A percentile compares a stretch with the other conserved stretches of the same genome.
Conservation (phyloP, 140 eudicot species). For the Oenanthe javanica region DNA sequence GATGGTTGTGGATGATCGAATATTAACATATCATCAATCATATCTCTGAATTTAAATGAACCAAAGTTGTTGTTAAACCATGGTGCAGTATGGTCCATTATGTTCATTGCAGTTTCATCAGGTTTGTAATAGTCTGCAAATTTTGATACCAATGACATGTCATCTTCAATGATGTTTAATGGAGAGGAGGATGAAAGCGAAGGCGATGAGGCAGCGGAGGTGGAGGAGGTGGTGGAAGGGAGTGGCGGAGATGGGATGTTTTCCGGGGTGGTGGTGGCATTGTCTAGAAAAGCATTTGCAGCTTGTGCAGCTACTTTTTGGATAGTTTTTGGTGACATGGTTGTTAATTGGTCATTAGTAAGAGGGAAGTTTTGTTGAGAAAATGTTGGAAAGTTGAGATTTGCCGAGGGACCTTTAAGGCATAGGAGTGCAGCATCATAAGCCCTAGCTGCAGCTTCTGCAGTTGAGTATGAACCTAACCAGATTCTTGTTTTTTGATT, state of each 20-base stretch:
- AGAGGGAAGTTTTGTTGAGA: neutral
- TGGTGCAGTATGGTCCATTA: slow-evolving; percentile 24
- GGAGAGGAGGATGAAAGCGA: slow-evolving; percentile 28
- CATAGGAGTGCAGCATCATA: slow-evolving; percentile 89
- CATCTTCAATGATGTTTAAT: slow-evolving; percentile 23
- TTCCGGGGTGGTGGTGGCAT: slow-evolving; percentile 8
- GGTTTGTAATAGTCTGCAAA: neutral
- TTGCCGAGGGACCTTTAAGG: slow-evolving; percentile 74
- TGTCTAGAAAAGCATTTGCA: slow-evolving; percentile 22
- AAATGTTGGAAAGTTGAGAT: slow-evolving; percentile 47
- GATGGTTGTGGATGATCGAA: slow-evolving; percentile 29
- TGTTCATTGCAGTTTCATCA: neutral
- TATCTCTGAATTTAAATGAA: slow-evolving; percentile 51
- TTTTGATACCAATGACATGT: slow-evolving; percentile 7
- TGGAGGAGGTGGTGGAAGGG: neutral
- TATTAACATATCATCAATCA: slow-evolving; percentile 35
- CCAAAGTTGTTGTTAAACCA: slow-evolving; percentile 58
- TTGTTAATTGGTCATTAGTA: slow-evolving; percentile 8
- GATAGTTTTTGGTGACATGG: slow-evolving; percentile 68
- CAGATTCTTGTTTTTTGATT: slow-evolving; percentile 89
- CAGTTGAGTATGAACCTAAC: slow-evolving; percentile 85
- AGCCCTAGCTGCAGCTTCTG: slow-evolving; percentile 95
- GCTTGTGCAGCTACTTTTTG: slow-evolving; percentile 73
- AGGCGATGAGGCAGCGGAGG: slow-evolving; percentile 15
- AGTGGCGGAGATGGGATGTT: slow-evolving; percentile 12